These are phyloP conservation scores for Metarhizium anisopliae DNA, from an alignment of 2,329 filamentous ascomycete genomes.

Conservation along the genomic window DNA sequence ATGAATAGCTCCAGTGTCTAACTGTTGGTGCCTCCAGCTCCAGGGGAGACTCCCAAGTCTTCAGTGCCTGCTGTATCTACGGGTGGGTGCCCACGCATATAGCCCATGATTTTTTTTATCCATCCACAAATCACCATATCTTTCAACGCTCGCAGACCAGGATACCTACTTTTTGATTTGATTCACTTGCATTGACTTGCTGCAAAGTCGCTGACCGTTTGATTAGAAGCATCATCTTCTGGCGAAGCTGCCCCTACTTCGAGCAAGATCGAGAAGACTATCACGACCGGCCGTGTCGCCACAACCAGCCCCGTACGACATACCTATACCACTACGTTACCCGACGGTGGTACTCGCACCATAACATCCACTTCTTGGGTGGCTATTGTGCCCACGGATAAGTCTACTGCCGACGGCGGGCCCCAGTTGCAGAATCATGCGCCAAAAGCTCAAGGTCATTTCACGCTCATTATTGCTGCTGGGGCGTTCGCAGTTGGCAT, in stretches of 20 bases:
- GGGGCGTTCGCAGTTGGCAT: constrained; percentile 16
- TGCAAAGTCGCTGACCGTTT: constrained; percentile 9
- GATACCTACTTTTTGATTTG: background rate
- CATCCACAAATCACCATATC: background rate
- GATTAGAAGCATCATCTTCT: background rate
- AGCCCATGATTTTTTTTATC: background rate
- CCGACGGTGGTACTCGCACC: constrained; percentile 34
- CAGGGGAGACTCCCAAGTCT: background rate
- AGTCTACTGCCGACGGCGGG: constrained; percentile 17
- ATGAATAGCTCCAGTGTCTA: background rate
- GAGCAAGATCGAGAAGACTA: constrained; percentile 17
- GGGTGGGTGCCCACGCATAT: constrained; percentile 2
- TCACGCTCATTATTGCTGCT: constrained; percentile 13
- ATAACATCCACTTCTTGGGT: constrained; percentile 43
- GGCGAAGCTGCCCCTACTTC: constrained; percentile 6
- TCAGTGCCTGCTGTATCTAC: background rate
- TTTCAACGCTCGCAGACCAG: background rate
- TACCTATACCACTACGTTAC: constrained; percentile 36
- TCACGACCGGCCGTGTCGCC: constrained; percentile 23
- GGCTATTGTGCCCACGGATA: constrained; percentile 28
- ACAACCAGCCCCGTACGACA: constrained; percentile 27
- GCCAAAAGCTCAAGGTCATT: constrained; percentile 11
- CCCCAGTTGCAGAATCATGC: constrained; percentile 30
- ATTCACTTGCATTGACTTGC: background rate
- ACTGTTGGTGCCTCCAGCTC: background rate